A percentile compares a stretch with the other conserved stretches of the same genome.
phyloP scores from a whole-genome alignment of 169 alveolate species.

The Plasmodium ovale region DNA sequence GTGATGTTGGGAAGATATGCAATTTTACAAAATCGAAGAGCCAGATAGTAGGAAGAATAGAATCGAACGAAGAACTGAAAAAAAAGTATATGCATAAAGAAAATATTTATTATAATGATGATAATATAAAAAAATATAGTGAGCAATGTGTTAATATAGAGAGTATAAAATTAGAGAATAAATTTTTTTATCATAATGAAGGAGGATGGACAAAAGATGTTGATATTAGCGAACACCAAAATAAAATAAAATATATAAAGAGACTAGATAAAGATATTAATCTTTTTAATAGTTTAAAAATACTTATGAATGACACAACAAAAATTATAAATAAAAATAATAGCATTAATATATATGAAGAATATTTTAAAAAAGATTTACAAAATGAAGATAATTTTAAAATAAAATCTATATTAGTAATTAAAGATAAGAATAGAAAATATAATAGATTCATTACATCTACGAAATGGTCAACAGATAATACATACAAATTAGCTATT shows the following conservation, averaged over 20 bases:
- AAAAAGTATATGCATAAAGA: slow-evolving; percentile 48
- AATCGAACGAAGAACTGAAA: slow-evolving; percentile 31
- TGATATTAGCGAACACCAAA: slow-evolving; percentile 66
- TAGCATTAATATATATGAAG: slow-evolving; percentile 65
- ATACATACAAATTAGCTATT: slow-evolving; percentile 48
- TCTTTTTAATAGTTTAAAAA: slow-evolving; percentile 60
- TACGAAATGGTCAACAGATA: slow-evolving; percentile 66
- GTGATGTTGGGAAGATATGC: slow-evolving; percentile 31
- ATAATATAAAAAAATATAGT: slow-evolving; percentile 41
- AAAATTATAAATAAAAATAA: slow-evolving; percentile 68
- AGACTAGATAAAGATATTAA: slow-evolving; percentile 54
- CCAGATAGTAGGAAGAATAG: slow-evolving; percentile 43
- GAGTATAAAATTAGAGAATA: slow-evolving; percentile 58
- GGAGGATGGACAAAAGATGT: slow-evolving; percentile 74
- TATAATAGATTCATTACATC: slow-evolving; percentile 50
- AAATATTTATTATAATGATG: slow-evolving; percentile 53
- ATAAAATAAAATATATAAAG: slow-evolving; percentile 46
- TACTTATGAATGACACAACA: slow-evolving; percentile 62
- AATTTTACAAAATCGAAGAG: slow-evolving; percentile 31
- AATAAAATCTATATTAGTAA: slow-evolving; percentile 62
- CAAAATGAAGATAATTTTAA: slow-evolving; percentile 49
- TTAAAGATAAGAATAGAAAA: slow-evolving; percentile 35
- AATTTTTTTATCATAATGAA: slow-evolving; percentile 72
- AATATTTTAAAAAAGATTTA: slow-evolving; percentile 43
- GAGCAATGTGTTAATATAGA: slow-evolving; percentile 56